Base-by-base conservation (phyloP, 2,329 filamentous ascomycete species). In the Fusarium anthophilum region DNA sequence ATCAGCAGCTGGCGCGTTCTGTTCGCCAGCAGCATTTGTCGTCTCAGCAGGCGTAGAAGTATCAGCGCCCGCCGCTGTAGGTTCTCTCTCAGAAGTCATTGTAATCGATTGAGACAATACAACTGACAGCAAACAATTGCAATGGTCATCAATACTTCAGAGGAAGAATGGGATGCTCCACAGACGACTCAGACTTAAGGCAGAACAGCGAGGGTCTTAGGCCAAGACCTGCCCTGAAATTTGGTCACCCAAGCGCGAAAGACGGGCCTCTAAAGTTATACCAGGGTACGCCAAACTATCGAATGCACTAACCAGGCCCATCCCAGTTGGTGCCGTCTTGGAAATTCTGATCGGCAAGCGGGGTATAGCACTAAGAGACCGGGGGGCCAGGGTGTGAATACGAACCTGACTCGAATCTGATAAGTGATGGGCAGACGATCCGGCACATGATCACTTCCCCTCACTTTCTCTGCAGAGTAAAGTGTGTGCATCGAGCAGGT, bases 341-440 rank as follows among this genome's bases (percentile, higher is more conserved):
- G 26, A 70, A 70, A 65, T 69, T 44, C 26, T 39, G 69, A 72
- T 72, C 69, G 18, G 44, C 69, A 69, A 32, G 69, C 69, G 64
- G 69, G 65, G 66, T 68, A 45, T 38, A 15, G 35, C 43, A 55
- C 64, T 59, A 72, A 39, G 17, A 24, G 24, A 8, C 39, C 48
- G 14, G 39, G 48, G 48, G 30, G 28, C 32, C 37, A n/a, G 62
- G 62, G n/a, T 50, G 17, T 38, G 26, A 47, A 65, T 44, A 65
- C 66, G 66, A 64, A 43, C 41, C 41, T 28, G 32, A 22, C 24
- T 37, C 18, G 7, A 48, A 68, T 26, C 20, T 55, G 47, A 70
- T 26, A 48, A 54, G 20, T 59, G 69, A 69, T 64, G 69, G 12
- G 28, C 56, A 35, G 41, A 71, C 38, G 20, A 24, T 20, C 26